Conservation (phyloP, 176 grass and related monocot genomes). For the Raddia distichophylla region DNA sequence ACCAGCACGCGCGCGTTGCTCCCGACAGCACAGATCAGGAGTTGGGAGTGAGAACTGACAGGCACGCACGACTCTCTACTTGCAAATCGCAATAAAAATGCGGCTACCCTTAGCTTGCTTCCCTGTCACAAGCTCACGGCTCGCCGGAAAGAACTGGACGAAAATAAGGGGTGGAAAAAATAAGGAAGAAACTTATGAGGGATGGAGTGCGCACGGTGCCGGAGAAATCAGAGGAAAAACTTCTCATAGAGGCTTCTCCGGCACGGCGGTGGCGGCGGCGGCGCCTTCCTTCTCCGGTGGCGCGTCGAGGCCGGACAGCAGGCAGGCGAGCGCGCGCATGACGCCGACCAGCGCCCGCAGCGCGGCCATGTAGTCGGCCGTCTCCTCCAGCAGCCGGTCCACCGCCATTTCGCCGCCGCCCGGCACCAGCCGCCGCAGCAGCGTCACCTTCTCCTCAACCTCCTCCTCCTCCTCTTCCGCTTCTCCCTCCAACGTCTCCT, state of each 20-base stretch:
- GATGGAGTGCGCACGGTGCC: neutral
- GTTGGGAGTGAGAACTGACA: neutral
- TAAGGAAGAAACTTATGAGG: neutral
- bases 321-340: constrained; percentile 68
- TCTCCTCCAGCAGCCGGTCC: constrained; percentile 77
- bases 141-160: neutral
- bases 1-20: neutral
- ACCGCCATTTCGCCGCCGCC: constrained; percentile 63
- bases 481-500: neutral
- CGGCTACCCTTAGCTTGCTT: neutral
- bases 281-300: constrained; percentile 1
- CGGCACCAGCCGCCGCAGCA: constrained; percentile 73
- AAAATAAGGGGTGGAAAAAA: no score
- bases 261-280: neutral
- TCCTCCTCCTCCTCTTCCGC: constrained; percentile 32
- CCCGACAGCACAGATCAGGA: neutral
- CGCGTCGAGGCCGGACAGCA: constrained; percentile 60
- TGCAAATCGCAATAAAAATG: neutral
- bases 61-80: no score
- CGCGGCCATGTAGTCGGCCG: constrained; percentile 78
- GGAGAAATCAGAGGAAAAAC: neutral
- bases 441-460: constrained; percentile 53
- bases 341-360: constrained; percentile 70
- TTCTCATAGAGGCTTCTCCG: constrained; percentile 21
- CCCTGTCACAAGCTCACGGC: neutral